These are phyloP conservation scores for Globisporangium cederbergense DNA, from an alignment of 352 stramenopile genomes.

Conservation along the genomic window DNA sequence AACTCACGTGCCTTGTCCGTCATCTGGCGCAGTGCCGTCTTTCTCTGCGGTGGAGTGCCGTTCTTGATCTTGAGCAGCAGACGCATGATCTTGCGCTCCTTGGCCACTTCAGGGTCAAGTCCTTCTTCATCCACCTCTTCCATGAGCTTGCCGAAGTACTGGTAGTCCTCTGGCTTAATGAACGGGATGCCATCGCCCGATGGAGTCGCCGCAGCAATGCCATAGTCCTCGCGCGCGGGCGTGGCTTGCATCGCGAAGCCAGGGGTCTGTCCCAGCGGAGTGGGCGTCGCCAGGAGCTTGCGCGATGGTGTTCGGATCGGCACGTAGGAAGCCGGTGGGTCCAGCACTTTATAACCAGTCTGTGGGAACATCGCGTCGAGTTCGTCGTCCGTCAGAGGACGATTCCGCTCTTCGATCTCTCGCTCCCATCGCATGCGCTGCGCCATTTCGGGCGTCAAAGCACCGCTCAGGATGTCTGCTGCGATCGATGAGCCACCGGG, in stretches of 20 bases:
- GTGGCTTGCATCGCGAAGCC: conserved; percentile 87
- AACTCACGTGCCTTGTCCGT: conserved; percentile 97
- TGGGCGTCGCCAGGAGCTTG: conserved; percentile 95
- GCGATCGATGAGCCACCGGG: conserved; percentile 53
- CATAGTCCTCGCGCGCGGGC: conserved; percentile 78
- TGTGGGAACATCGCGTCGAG: conserved; percentile 96
- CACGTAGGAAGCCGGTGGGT: conserved; percentile 94
- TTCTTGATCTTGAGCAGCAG: conserved; percentile 99
- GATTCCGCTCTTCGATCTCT: conserved; percentile 97
- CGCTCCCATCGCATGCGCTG: conserved; percentile 93
- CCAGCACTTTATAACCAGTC: conserved; percentile 94
- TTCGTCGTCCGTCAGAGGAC: conserved; percentile 94
- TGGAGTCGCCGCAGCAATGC: conserved; percentile 58
- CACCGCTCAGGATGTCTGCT: conserved; percentile 57
- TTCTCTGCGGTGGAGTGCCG: conserved; percentile 96
- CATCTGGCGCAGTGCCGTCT: conserved; percentile 95
- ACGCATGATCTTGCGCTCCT: conserved; percentile 97
- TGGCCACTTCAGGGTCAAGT: conserved; percentile 90
- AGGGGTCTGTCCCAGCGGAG: conserved; percentile 91
- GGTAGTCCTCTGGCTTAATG: conserved; percentile 99
- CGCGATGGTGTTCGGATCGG: conserved; percentile 93
- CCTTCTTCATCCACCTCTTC: conserved; percentile 88
- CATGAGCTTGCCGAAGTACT: conserved; percentile 97
- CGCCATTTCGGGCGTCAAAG: conserved; percentile 86
- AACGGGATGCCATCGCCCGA: conserved; percentile 91